Conservation (phyloP, 208 protist species). For the Porcisia hertigi region DNA sequence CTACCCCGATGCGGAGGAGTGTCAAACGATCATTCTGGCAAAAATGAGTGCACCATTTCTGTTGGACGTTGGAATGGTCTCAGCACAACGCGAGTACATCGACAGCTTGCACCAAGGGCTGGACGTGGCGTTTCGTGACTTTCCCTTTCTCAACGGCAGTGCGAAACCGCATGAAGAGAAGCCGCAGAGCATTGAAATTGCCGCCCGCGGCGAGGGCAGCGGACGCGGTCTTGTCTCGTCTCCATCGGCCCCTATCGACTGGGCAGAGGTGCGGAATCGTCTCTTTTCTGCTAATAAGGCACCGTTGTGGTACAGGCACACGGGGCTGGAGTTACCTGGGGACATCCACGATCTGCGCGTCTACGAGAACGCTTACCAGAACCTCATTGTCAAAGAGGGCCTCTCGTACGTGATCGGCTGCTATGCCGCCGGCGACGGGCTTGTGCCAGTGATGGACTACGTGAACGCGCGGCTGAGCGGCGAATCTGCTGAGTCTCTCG, state of each 20-base stretch:
- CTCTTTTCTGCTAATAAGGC: constrained; percentile 21
- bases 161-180: constrained; percentile 3
- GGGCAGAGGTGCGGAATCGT: constrained; percentile 17
- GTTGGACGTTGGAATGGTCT: constrained; percentile 50
- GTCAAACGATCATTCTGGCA: constrained; percentile 19
- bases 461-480: constrained; percentile 46
- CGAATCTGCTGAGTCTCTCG: constrained; percentile 24
- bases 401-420: constrained; percentile 67
- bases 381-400: constrained; percentile 47
- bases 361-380: constrained; percentile 54
- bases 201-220: not conserved
- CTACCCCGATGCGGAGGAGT: constrained; percentile 29
- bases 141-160: constrained; percentile 40
- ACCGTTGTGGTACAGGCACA: constrained; percentile 20
- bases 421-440: constrained; percentile 53
- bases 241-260: constrained; percentile 16
- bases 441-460: constrained; percentile 71
- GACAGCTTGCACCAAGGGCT: constrained; percentile 18
- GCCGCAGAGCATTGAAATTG: not conserved
- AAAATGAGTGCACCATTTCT: constrained; percentile 47
- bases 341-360: constrained; percentile 10
- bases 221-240: not conserved
- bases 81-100: constrained; percentile 42
- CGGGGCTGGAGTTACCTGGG: constrained; percentile 12
- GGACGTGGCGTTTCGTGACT: constrained; percentile 12